A percentile compares a stretch with the other conserved stretches of the same genome.
Evolutionary conservation across 352 stramenopile species (phyloP).

Genomic region (Globisporangium takayamanum): DNA sequence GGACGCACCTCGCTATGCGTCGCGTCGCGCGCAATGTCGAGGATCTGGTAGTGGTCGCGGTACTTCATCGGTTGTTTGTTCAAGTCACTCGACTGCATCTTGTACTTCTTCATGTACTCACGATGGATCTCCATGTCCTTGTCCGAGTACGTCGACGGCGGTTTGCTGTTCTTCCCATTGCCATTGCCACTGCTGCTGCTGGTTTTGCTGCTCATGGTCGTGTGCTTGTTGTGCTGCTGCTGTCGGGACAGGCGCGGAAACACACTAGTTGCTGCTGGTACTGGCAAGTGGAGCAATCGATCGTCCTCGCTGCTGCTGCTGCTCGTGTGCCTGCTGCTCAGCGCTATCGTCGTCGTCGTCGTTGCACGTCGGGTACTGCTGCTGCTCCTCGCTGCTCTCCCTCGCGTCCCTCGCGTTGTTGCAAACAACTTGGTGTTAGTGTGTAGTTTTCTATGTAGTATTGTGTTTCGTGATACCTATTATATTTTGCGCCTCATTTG

Average conservation of each 20-base stretch:
- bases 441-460: neutral
- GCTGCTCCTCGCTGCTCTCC: neutral
- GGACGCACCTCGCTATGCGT: slow-evolving; percentile 55
- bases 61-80: slow-evolving; percentile 49
- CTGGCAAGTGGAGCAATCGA: neutral
- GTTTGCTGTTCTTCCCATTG: slow-evolving; percentile 5
- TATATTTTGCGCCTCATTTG: neutral
- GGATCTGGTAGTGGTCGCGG: slow-evolving; percentile 76
- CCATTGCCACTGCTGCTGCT: slow-evolving; percentile 5
- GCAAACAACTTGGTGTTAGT: neutral
- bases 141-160: slow-evolving; percentile 28
- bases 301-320: no score
- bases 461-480: neutral
- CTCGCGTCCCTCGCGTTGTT: neutral
- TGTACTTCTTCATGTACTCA: slow-evolving; percentile 88
- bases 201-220: slow-evolving; percentile 8
- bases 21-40: slow-evolving; percentile 47
- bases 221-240: neutral
- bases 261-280: neutral
- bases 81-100: slow-evolving; percentile 70
- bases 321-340: no score
- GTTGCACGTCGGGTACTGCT: neutral
- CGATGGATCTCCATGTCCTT: slow-evolving; percentile 81
- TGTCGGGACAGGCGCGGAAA: neutral
- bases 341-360: no score